Conservation (phyloP, 805 yeast genomes). For the Starmerella vaccinii region DNA sequence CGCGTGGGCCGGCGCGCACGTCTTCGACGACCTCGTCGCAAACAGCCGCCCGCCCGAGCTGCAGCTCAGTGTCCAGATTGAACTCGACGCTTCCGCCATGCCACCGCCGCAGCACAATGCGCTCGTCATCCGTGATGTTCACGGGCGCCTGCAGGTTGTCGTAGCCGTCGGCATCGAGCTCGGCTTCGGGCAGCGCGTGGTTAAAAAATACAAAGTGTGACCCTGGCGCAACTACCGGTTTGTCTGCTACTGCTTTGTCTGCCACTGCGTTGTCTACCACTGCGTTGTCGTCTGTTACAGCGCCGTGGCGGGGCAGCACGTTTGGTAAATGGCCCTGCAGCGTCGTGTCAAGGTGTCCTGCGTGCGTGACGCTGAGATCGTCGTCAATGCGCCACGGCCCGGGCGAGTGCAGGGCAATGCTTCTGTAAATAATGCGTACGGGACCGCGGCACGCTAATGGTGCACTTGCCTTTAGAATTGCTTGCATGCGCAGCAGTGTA, state of each 20-base stretch:
- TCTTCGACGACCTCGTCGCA: slow-evolving; percentile 46
- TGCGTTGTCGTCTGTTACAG: neutral
- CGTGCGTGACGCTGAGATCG: slow-evolving; percentile 27
- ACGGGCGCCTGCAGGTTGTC: slow-evolving; percentile 65
- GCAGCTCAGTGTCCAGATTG: slow-evolving; percentile 29
- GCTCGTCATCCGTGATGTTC: slow-evolving; percentile 10
- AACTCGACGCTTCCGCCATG: slow-evolving; percentile 53
- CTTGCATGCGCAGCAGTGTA: neutral
- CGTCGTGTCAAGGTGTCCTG: slow-evolving; percentile 27
- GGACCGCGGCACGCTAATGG: neutral
- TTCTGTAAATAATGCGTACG: neutral
- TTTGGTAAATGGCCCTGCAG: slow-evolving; percentile 26
- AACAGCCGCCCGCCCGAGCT: slow-evolving; percentile 33
- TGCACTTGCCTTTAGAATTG: neutral
- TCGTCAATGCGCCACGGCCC: slow-evolving; percentile 25
- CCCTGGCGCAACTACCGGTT: slow-evolving; percentile 34
- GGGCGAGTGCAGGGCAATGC: neutral
- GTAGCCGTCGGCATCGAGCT: slow-evolving; percentile 64
- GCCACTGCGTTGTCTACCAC: no score
- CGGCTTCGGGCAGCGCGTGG: slow-evolving; percentile 41
- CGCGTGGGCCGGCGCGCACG: slow-evolving; percentile 13
- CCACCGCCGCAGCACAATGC: slow-evolving; percentile 61
- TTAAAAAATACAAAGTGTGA: slow-evolving; percentile 61
- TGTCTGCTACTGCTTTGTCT: no score
- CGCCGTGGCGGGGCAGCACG: neutral